Conservation (phyloP, 345 rosid species). For the Populus alba region DNA sequence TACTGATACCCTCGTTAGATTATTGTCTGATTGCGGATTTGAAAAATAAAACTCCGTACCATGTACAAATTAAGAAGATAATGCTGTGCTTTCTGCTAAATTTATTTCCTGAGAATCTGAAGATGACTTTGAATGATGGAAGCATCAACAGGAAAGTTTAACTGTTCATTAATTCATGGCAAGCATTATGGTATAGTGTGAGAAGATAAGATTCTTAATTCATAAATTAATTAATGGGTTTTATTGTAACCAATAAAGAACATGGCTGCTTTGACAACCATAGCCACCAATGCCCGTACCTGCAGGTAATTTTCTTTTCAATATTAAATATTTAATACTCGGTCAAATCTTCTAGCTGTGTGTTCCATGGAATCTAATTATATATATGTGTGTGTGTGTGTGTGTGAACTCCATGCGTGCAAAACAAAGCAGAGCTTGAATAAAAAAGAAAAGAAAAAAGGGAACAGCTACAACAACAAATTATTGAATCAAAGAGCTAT, state of each 20-base stretch:
- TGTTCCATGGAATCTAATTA: too few species aligned
- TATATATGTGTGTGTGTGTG: too few species aligned
- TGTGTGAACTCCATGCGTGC: too few species aligned
- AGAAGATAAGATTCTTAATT: not conserved
- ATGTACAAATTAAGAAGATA: not conserved
- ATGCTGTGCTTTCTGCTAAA: not conserved
- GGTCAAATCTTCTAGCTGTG: too few species aligned
- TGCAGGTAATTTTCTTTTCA: not conserved
- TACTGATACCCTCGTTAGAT: not conserved
- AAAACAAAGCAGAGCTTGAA: too few species aligned
- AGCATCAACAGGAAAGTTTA: too few species aligned
- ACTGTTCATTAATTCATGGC: too few species aligned
- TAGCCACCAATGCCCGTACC: not conserved
- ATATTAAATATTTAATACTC: too few species aligned
- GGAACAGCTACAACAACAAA: too few species aligned
- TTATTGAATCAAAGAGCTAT: too few species aligned
- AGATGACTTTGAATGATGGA: not conserved
- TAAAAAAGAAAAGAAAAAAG: fast-evolving
- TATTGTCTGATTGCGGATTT: not conserved
- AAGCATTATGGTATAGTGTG: not conserved
- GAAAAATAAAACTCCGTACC: not conserved
- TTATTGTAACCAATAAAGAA: not conserved
- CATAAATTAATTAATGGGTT: not conserved
- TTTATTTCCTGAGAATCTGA: not conserved
- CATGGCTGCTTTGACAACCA: not conserved